Evolutionary conservation across 192 early-diverging fungal species (phyloP).

Genomic region (Backusella psychrophila): DNA sequence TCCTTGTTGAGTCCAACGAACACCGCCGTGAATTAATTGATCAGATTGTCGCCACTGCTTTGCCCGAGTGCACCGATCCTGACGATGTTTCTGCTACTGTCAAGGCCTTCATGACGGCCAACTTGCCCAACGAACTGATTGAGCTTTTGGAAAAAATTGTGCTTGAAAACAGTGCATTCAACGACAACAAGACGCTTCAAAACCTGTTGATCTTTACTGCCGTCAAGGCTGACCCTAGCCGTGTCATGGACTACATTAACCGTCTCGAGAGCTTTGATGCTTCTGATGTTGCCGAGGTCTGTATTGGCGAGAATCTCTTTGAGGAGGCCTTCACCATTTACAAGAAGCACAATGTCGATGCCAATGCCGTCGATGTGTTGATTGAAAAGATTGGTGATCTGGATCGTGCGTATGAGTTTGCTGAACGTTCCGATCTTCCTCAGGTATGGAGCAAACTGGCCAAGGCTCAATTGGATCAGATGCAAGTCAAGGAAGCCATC

Average conservation of each 20-base stretch:
- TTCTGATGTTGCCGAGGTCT: conserved; percentile 96
- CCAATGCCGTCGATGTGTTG: conserved; percentile 86
- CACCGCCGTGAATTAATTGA: conserved; percentile 90
- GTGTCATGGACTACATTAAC: conserved; percentile 94
- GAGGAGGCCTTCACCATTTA: conserved; percentile 98
- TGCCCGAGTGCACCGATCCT: conserved; percentile 94
- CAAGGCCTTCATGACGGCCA: conserved; percentile 98
- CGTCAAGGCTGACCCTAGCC: conserved; percentile 88
- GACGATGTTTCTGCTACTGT: conserved; percentile 99
- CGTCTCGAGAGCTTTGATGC: conserved; percentile 96
- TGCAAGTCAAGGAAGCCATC: conserved; percentile 94
- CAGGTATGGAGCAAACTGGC: conserved; percentile 96
- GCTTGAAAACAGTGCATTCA: conserved; percentile 88
- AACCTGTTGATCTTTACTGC: conserved; percentile 98
- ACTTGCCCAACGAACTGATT: conserved; percentile 94
- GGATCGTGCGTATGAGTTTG: conserved; percentile 95
- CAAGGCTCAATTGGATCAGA: conserved; percentile 89
- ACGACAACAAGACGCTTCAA: conserved; percentile 95
- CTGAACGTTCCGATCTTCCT: conserved; percentile 85
- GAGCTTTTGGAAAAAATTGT: conserved; percentile 97
- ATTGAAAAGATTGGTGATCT: conserved; percentile 91
- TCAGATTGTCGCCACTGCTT: conserved; percentile 86
- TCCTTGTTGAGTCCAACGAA: conserved; percentile 74
- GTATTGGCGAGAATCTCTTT: conserved; percentile 81
- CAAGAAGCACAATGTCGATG: conserved; percentile 91